Base-by-base conservation (phyloP, 768 basidiomycete species). In the Psilocybe cyanescens region DNA sequence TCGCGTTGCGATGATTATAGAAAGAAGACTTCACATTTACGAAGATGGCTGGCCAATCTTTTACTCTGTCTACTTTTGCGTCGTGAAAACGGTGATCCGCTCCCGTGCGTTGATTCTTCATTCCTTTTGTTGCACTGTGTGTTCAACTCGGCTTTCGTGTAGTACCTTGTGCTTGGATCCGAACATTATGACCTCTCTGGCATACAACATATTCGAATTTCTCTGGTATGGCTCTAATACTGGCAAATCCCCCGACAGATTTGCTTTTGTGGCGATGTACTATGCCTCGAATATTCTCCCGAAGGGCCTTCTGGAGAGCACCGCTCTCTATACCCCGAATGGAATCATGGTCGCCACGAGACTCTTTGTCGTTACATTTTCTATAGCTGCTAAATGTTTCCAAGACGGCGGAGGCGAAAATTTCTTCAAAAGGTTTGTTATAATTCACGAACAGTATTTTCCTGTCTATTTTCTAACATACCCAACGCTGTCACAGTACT, bases 371-470 rank as follows among this genome's bases (percentile, higher is more conserved):
- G 70, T 88, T 37, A 78, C 80, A 55, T 79, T 81, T 39, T 84
- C 85, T 75, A 70, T 88, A 37, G 86, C 87, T 11, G 83, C 83
- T 65, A 88, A 87, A 73, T 87, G 86, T 85, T 62, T 88, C 54
- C 82, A 86, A 58, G 87, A 87, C 9, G 16, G 28, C 65, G 78
- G 81, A 63, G 78, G 81, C 0, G 81, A 81, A 67, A 78, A 78
- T 5, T 79, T 44, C 7, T 35, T 33, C 45, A 58, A 49, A 48
- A 24, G 16, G 41, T 53, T 28, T 8, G 24, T 41, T 12, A 35
- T 7, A 7, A 35, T 35, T 35, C 33, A 7, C 6, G 6, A 35
- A 7, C 33, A 35, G 11, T n/a, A 45, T 35, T 14, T 47, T 19
- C 53, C 39, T 44, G 24, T 24, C 24, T 24, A 17, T 49, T 24